Percentiles rank a stretch among this genome's conserved stretches.
These are phyloP conservation scores for Inosperma sp. DNA, from an alignment of 768 basidiomycete genomes.

Conservation along the genomic window DNA sequence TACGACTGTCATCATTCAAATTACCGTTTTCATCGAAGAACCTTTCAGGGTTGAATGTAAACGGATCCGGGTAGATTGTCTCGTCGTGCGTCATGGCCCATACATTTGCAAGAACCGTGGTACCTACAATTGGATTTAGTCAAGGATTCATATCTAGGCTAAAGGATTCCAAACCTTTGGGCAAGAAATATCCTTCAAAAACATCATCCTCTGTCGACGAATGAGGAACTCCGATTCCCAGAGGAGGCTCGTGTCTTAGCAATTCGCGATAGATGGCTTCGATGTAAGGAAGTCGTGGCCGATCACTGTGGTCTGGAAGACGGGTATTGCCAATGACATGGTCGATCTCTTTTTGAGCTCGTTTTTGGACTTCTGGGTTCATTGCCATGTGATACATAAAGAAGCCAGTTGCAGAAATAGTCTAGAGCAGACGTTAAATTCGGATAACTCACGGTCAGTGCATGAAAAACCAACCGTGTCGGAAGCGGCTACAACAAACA, in stretches of 20 bases:
- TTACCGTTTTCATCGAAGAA: conserved; percentile 17
- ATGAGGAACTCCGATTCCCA: conserved; percentile 19
- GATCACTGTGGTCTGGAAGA: conserved; percentile 26
- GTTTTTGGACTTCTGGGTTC: conserved; percentile 29
- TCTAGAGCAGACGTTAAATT: conserved; percentile 7
- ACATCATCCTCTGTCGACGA: conserved; percentile 23
- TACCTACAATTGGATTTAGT: conserved; percentile 5
- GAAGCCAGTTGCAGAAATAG: conserved; percentile 10
- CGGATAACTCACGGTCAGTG: background rate
- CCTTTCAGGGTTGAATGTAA: conserved; percentile 26
- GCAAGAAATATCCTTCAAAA: conserved; percentile 28
- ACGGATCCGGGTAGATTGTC: conserved; percentile 18
- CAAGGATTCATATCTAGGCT: background rate
- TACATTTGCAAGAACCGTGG: conserved; percentile 11
- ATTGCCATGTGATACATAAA: conserved; percentile 29
- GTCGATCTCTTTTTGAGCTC: conserved; percentile 35
- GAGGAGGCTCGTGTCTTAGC: conserved; percentile 16
- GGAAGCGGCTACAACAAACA: conserved; percentile 5
- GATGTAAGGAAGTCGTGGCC: conserved; percentile 23
- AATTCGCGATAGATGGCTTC: conserved; percentile 19
- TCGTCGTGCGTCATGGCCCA: conserved; percentile 24
- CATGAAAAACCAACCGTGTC: conserved; percentile 9
- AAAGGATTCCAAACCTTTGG: conserved; percentile 13
- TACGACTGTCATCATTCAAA: conserved; percentile 7
- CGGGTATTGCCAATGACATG: conserved; percentile 26